Evolutionary conservation across 495 filamentous ascomycete species (phyloP).

Genomic region (Penicillium turbatum): DNA sequence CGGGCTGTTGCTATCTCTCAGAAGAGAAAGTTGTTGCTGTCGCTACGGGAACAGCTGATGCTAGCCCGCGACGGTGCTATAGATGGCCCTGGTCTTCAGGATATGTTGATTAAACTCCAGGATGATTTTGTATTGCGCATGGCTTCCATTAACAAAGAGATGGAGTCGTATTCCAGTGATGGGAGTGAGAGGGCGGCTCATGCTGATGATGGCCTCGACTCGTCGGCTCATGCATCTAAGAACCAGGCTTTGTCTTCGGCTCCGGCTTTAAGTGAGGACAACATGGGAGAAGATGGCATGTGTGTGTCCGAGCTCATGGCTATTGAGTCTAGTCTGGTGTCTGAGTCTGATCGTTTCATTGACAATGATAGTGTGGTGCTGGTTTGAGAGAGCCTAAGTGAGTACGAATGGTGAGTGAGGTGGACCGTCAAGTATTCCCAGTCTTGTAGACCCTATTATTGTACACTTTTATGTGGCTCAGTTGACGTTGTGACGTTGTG

Average conservation of each 20-base stretch:
- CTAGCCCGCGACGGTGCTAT: slow-evolving; percentile 66
- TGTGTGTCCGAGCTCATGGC: background rate
- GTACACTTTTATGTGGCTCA: background rate
- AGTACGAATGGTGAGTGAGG: background rate
- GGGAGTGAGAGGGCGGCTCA: slow-evolving; percentile 1
- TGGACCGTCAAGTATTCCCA: background rate
- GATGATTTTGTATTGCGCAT: slow-evolving; percentile 72
- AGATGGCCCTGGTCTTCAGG: slow-evolving; percentile 55
- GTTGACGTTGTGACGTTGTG: background rate
- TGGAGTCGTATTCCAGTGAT: slow-evolving; percentile 10
- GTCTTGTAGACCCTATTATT: background rate
- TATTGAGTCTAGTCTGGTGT: slow-evolving; percentile 8
- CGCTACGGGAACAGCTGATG: slow-evolving; percentile 67
- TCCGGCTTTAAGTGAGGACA: no score
- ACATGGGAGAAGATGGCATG: background rate
- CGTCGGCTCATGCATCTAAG: background rate
- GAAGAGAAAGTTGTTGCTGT: slow-evolving; percentile 68
- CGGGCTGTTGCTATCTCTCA: slow-evolving; percentile 52
- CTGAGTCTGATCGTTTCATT: background rate
- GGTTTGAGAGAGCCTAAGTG: background rate
- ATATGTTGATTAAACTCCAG: slow-evolving; percentile 67
- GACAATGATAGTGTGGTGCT: slow-evolving; percentile 15
- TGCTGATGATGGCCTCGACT: background rate
- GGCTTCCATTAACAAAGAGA: slow-evolving; percentile 52
- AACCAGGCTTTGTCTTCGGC: background rate